phyloP scores from a whole-genome alignment of 768 basidiomycete genomes.

The Suillus lakei region DNA sequence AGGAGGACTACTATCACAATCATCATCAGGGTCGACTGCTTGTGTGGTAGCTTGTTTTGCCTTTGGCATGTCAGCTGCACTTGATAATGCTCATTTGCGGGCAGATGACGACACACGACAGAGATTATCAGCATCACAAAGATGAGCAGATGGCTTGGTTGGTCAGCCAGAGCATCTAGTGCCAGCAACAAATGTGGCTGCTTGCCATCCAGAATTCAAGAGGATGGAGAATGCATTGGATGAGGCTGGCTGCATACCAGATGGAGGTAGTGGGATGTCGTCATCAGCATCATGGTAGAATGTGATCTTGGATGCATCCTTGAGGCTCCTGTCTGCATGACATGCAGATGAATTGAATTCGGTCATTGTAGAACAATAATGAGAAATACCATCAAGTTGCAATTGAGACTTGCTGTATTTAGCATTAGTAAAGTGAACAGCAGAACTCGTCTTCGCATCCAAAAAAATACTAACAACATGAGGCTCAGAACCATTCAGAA shows the following conservation, averaged over 20 bases:
- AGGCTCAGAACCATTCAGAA: no score
- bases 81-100: not conserved
- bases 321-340: not conserved
- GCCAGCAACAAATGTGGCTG: not conserved
- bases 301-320: conserved; percentile 2
- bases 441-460: no score
- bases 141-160: not conserved
- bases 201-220: not conserved
- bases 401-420: no score
- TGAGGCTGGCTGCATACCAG: not conserved
- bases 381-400: no score
- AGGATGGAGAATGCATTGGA: not conserved
- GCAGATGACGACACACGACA: not conserved
- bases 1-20: no score
- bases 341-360: no score
- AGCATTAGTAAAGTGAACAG: no score
- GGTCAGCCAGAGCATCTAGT: not conserved
- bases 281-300: conserved; percentile 1
- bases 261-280: not conserved
- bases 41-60: not conserved
- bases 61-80: not conserved
- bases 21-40: no score
- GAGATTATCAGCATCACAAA: not conserved
- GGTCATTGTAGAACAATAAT: no score
- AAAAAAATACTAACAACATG: no score